Evolutionary conservation across 805 yeast genomes (phyloP), one percentile per base, ranked within the genome.

Genomic region (Zygosaccharomyces bisporus): DNA sequence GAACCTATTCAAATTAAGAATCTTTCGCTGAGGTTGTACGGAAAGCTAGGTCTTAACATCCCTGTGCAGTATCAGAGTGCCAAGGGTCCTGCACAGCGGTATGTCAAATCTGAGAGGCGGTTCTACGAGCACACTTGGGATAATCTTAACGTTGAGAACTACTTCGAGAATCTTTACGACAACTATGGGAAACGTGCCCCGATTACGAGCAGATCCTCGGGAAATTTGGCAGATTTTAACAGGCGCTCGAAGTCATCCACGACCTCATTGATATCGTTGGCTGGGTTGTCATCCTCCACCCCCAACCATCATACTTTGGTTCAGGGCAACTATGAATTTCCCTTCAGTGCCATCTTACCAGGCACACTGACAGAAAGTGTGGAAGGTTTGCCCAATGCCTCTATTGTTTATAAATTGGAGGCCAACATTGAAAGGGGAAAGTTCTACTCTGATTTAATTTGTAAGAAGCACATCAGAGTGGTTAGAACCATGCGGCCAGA

Each of bases 401-500:
- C 85, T 10, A 71, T 85, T 2, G 72, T 79, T 6, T 88, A 88
- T 68, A 77, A 80, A 54, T 60, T 91, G 42, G 85, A 83, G 52
- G 91, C 96, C 1, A 74, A 76, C 4, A 78, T 91, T 29, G 97
- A 91, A 58, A 74, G 95, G 45, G 89, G 95, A 2, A 78, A 89
- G 44, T 85, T 86, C 57, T 76, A 81, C 41, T 76, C 75, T 49
- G 80, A 81, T 45, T 63, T 91, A 53, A 58, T 72, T 6, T 74
- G 89, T 13, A 81, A 79, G 54, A 86, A 81, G 64, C 88, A 82
- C 56, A 51, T 93, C 2, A 78, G 95, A 49, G 80, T 93, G 7
- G 79, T 93, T 8, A 75, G 99, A 56, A 91, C 98, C 0, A 68
- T 91, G 47, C 81, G 95, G 1, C 77, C 95, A 0, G 98, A 91